Percentiles rank a stretch among this genome's conserved stretches.
Evolutionary conservation across 768 basidiomycete genomes (phyloP).

Genomic region (Rhizopogon rudus): DNA sequence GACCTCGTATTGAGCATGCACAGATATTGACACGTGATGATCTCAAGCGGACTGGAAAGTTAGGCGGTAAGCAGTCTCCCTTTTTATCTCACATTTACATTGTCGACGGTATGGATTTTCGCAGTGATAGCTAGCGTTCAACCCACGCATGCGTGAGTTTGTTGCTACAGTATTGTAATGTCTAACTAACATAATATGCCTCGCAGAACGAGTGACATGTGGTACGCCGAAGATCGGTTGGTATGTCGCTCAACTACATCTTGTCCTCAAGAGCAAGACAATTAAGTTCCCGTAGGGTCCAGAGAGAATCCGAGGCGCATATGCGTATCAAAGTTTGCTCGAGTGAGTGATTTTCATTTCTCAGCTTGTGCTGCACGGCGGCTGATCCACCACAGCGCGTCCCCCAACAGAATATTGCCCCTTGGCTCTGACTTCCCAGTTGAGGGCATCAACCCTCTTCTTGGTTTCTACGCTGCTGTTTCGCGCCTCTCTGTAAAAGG

Average conservation of each 20-base stretch:
- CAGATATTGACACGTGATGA: slow-evolving; percentile 79
- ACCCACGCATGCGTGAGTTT: slow-evolving; percentile 80
- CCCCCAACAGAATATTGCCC: slow-evolving; percentile 54
- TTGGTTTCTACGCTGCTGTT: slow-evolving; percentile 88
- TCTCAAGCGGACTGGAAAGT: slow-evolving; percentile 57
- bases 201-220: slow-evolving; percentile 83
- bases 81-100: background rate
- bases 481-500: slow-evolving; percentile 66
- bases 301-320: slow-evolving; percentile 80
- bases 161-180: background rate
- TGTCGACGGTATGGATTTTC: background rate
- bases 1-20: slow-evolving; percentile 89
- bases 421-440: slow-evolving; percentile 95
- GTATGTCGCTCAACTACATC: slow-evolving; percentile 29
- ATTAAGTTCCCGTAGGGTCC: slow-evolving; percentile 49
- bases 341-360: slow-evolving; percentile 37
- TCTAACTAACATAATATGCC: background rate
- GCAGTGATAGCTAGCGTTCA: slow-evolving; percentile 91
- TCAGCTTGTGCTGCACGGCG: background rate
- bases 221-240: slow-evolving; percentile 81
- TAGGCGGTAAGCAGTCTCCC: slow-evolving; percentile 57
- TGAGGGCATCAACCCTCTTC: slow-evolving; percentile 83
- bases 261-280: background rate
- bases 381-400: slow-evolving; percentile 33
- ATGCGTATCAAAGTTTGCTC: slow-evolving; percentile 81